Evolutionary conservation across 1,139 yeast genomes (phyloP), one percentile per base, ranked within the genome.

Genomic region (Geotrichum citri-aurantii): DNA sequence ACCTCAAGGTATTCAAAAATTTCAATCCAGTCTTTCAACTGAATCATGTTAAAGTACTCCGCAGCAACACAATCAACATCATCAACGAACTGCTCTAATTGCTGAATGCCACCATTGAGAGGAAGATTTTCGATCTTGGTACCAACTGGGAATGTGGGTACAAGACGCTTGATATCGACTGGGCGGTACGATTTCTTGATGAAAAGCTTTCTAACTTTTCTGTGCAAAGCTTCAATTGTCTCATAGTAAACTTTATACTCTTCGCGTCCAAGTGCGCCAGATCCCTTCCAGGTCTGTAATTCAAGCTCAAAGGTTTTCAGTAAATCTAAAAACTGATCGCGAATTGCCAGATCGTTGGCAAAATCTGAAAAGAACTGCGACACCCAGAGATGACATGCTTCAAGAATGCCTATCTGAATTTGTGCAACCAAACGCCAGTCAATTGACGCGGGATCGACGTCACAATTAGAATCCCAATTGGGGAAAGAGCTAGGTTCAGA

Each of bases 171-270:
- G 17, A 68, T 67, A 29, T 80, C 80, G 52, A 81, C 73, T 0
- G 97, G 97, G 62, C 92, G 80, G 71, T 88, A 91, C 19, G 89
- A 80, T 68, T 87, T 88, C 71, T 86, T 88, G 60, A 89, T 87
- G 67, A 88, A 90, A 17, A 82, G 72, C 65, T 86, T 85, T 69
- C 91, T 84, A 65, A 88, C 80, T 65, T 82, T 83, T 67, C 85
- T 84, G 71, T 88, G 88, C 56, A 84, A 77, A 14, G 74, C 75
- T 14, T 82, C 84, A 65, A 89, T 68, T 1, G 70, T 63, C 42
- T 70, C 74, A 23, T 66, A 63, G 57, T 67, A 71, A 21, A 58
- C 60, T 48, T 63, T 65, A 53, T 76, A 68, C 19, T 72, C 77
- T 26, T 64, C 73, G 48, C 69, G 69, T 50, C 72, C 55, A n/a